These are phyloP conservation scores for Leccinum fallax DNA, from an alignment of 1,284 basidiomycete species.

Conservation along the genomic window DNA sequence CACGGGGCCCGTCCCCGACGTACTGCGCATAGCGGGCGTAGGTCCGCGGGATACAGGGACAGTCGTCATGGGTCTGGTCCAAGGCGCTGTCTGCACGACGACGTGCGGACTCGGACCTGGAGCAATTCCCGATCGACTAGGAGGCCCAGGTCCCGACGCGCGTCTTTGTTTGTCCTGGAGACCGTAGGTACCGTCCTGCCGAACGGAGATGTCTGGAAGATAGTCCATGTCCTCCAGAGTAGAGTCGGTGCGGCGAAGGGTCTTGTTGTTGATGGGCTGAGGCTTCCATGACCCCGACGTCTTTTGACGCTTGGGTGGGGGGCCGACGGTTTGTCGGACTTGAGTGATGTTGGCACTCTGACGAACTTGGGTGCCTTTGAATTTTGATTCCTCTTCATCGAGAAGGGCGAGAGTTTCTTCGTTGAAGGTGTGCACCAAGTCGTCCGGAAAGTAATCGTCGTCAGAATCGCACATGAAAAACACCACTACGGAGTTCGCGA, in stretches of 20 bases:
- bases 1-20: conserved; percentile 12
- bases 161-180: conserved; percentile 30
- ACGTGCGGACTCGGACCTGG: conserved; percentile 10
- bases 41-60: conserved; percentile 15
- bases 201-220: conserved; percentile 60
- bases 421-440: conserved; percentile 55
- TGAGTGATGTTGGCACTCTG: conserved; percentile 17
- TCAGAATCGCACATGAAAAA: conserved; percentile 61
- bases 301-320: conserved; percentile 60
- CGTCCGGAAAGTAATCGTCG: conserved; percentile 67
- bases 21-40: conserved; percentile 12
- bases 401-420: conserved; percentile 61
- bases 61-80: conserved; percentile 4
- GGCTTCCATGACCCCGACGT: conserved; percentile 41
- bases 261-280: conserved; percentile 7
- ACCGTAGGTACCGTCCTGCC: conserved; percentile 42
- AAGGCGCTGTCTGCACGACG: conserved; percentile 6
- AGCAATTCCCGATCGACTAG: conserved; percentile 11
- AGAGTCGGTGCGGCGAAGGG: conserved; percentile 21
- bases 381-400: conserved; percentile 61
- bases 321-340: conserved; percentile 28
- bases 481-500: not conserved
- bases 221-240: conserved; percentile 46
- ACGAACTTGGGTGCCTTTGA: conserved; percentile 30
- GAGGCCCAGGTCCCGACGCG: conserved; percentile 8